These are phyloP conservation scores for Sporothrix dimorphospora DNA, from an alignment of 2,329 filamentous ascomycete genomes.

Conservation along the genomic window DNA sequence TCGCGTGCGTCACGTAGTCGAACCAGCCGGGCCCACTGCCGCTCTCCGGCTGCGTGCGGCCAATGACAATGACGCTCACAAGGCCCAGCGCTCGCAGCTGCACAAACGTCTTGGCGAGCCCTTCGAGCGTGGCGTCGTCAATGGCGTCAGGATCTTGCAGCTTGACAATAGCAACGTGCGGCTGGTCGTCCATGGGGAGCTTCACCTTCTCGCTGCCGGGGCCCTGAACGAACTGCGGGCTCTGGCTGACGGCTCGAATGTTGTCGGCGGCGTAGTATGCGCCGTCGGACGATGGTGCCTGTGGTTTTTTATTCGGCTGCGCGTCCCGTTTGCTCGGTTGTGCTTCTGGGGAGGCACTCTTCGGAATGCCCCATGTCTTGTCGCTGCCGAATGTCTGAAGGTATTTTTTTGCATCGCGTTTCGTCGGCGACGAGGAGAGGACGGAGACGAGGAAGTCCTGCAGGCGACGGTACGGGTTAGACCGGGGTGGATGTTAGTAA, in stretches of 20 bases:
- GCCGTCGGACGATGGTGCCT: slow-evolving; percentile 26
- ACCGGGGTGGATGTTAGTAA: slow-evolving; percentile 9
- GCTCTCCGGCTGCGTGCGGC: slow-evolving; percentile 54
- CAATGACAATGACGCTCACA: slow-evolving; percentile 79
- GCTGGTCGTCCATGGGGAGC: slow-evolving; percentile 41
- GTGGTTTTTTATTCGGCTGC: slow-evolving; percentile 32
- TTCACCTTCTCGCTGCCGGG: slow-evolving; percentile 33
- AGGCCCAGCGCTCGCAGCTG: slow-evolving; percentile 84
- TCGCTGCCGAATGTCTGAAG: slow-evolving; percentile 75
- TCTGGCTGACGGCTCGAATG: slow-evolving; percentile 40
- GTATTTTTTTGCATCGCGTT: slow-evolving; percentile 89
- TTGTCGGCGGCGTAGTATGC: slow-evolving; percentile 33
- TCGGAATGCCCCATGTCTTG: slow-evolving; percentile 37
- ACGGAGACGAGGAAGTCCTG: slow-evolving; percentile 81
- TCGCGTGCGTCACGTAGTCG: slow-evolving; percentile 58
- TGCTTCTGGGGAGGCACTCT: slow-evolving; percentile 37
- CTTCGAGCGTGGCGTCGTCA: slow-evolving; percentile 68
- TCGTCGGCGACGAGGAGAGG: slow-evolving; percentile 85
- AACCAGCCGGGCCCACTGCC: slow-evolving; percentile 44
- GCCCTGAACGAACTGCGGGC: slow-evolving; percentile 45
- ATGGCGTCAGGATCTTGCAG: slow-evolving; percentile 73
- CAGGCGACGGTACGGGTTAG: neutral
- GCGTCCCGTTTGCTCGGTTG: slow-evolving; percentile 28
- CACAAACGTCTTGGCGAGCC: slow-evolving; percentile 79
- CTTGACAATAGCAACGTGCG: slow-evolving; percentile 86